Base-by-base conservation (phyloP, 2,329 filamentous ascomycete genomes). In the Fusarium sp. region DNA sequence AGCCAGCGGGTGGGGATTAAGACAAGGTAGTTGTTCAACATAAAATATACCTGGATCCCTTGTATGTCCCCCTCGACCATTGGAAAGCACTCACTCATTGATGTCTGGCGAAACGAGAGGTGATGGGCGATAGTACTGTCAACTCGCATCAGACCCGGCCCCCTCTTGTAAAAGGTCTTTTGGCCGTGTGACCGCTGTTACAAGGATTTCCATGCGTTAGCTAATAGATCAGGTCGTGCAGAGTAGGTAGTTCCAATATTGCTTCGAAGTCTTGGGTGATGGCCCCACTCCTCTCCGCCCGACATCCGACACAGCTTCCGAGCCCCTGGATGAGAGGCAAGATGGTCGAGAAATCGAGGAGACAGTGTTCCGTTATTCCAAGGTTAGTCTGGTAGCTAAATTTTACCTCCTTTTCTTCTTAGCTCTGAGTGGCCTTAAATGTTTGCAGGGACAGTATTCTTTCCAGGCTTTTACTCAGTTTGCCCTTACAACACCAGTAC, bases 221-320 rank as follows among this genome's bases (percentile, higher is more conserved):
- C 8, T 50, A 52, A 29, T 27, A 13, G 22, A 52, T n/a, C 16
- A 6, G 10, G 47, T 29, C 27, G 25, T 29, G 8, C 16, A 27
- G 16, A 9, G 22, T 29, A 20, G n/a, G 40, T 42, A 5, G 20
- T 42, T 42, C 40, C 13, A 42, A 42, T 22, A 42, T 42, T 20
- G 47, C 16, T n/a, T 52, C 47, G n/a, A 13, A n/a, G 25, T 29
- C 25, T n/a, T 10, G 22, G 25, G 18, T n/a, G 5, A 50, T 16
- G 8, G 45, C 18, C 25, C 45, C 45, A 52, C 47, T n/a, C 10
- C 10, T 29, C 54, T 65, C 54, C 63, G 63, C 63, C 63, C 63
- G 63, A 65, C 38, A 65, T 65, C 63, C 63, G 63, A 65, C 36
- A 47, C 18, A 38, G 40, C 25, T 50, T 29, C 45, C 45, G 45